Evolutionary conservation across 345 rosid species (phyloP).

Genomic region (Crucihimalaya himalaica): DNA sequence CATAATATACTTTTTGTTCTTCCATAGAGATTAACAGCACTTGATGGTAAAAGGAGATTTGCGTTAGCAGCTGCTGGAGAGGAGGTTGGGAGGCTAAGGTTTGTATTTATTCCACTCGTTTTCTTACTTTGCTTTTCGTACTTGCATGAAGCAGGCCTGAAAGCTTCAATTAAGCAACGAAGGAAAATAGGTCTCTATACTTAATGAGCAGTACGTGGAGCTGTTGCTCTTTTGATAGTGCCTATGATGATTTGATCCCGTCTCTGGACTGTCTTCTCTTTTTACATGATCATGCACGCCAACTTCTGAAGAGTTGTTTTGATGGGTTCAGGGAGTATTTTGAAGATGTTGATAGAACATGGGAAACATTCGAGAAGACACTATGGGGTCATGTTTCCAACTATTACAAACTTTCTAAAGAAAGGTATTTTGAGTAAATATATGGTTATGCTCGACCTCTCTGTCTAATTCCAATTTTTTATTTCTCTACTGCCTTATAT

Average conservation of each 20-base stretch:
- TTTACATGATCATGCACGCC: slow-evolving; percentile 3
- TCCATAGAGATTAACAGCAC: slow-evolving; percentile 88
- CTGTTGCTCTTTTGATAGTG: slow-evolving; percentile 26
- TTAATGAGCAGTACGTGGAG: slow-evolving; percentile 6
- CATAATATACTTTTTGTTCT: slow-evolving; percentile 17
- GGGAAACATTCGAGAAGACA: slow-evolving; percentile 98
- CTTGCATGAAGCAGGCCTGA: slow-evolving; percentile 8
- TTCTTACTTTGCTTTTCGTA: slow-evolving; percentile 8
- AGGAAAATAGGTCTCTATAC: slow-evolving; percentile 20
- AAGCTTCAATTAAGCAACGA: slow-evolving; percentile 5
- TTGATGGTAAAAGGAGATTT: slow-evolving; percentile 97
- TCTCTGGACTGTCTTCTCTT: slow-evolving; percentile 20
- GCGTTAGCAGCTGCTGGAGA: slow-evolving; percentile 94
- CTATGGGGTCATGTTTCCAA: slow-evolving; percentile 86
- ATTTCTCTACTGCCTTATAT: background rate
- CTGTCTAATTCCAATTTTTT: background rate
- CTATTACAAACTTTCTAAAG: slow-evolving; percentile 88
- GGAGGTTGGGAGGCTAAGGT: slow-evolving; percentile 95
- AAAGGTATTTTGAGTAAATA: slow-evolving; percentile 61
- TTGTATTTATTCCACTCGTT: slow-evolving; percentile 33
- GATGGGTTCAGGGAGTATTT: slow-evolving; percentile 77
- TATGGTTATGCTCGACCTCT: slow-evolving; percentile 25
- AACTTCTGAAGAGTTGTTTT: slow-evolving; percentile 21
- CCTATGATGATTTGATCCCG: slow-evolving; percentile 18
- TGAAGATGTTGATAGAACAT: slow-evolving; percentile 93